Percentiles rank a stretch among this genome's conserved stretches.
Evolutionary conservation across 306 rosid species (phyloP).

Genomic region (Vigna trinervia): DNA sequence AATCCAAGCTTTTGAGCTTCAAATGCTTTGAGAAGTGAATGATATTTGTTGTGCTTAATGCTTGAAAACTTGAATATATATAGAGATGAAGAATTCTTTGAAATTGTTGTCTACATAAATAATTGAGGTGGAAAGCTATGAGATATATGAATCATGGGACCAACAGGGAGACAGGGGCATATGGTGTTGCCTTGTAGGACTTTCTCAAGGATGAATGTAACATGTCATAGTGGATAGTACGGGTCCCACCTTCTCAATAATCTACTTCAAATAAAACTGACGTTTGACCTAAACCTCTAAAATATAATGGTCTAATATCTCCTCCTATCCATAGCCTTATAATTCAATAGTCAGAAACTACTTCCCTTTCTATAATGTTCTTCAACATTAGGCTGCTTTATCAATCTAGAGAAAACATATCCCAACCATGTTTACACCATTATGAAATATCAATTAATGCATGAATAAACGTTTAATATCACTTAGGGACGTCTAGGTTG

Average conservation of each 20-base stretch:
- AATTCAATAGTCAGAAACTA: background rate
- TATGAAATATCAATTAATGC: background rate
- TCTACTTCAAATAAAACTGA: too few relatives aligned
- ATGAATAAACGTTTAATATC: background rate
- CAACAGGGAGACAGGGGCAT: background rate
- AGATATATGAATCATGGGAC: background rate
- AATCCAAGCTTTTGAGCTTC: background rate
- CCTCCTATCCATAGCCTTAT: background rate
- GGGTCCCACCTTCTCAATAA: too few relatives aligned
- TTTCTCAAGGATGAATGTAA: too few relatives aligned
- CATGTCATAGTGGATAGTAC: too few relatives aligned
- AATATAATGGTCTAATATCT: background rate
- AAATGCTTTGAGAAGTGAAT: background rate
- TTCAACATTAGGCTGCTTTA: too few relatives aligned
- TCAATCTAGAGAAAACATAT: slow-evolving; percentile 14
- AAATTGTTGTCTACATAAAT: background rate
- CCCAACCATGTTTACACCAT: slow-evolving; percentile 24
- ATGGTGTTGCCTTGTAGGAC: background rate
- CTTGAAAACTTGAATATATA: background rate
- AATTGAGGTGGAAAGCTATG: background rate
- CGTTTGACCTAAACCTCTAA: background rate
- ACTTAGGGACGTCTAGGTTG: background rate
- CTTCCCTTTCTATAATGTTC: background rate
- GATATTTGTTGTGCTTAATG: background rate
- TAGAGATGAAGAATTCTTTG: background rate